Base-by-base conservation (phyloP, 2,329 filamentous ascomycete genomes). In the Triangularia verruculosa region DNA sequence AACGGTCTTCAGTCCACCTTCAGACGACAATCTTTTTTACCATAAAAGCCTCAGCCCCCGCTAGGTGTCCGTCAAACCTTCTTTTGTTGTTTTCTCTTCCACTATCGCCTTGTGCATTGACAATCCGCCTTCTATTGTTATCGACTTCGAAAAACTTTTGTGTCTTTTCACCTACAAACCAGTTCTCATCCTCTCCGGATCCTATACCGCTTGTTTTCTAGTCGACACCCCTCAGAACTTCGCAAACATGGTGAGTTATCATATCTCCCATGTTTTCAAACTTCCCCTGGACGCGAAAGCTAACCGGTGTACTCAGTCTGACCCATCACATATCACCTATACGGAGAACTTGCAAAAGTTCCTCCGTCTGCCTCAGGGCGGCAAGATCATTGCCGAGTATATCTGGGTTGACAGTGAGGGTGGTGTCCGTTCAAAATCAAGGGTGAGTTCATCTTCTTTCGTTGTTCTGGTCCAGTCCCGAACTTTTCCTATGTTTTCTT, bases 401-500 rank as follows among this genome's bases (percentile, higher is more conserved):
- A 88, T 97, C 84, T 97, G 94, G 94, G 90, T 97, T 77, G 93
- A 97, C 76, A 84, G 90, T 70, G 79, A 82, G 70, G 93, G 93
- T 77, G 89, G 90, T 74, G 86, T 91, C 72, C 93, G 95, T 74
- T 97, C 93, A 77, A 99, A 98, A 85, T 94, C 91, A 76, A 96
- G 93, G 86, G 94, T 97, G 84, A 84, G 92, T 84, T 24, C 47
- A 20, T 69, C 72, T 67, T 22, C 65, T 70, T 59, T 53, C 62
- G 39, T 28, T 55, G 24, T 47, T 47, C 39, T 47, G 17, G 39
- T 47, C 39, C 39, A 2, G n/a, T 47, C 39, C 39, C 5, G n/a
- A 47, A 47, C 39, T 20, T 47, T 47, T 47, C 17, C 39, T 47
- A 20, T 39, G 34, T 62, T 24, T 58, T 57, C 34, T 61, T 25